Evolutionary conservation across 257 asterid species (phyloP).

Genomic region (Sherardia arvensis): DNA sequence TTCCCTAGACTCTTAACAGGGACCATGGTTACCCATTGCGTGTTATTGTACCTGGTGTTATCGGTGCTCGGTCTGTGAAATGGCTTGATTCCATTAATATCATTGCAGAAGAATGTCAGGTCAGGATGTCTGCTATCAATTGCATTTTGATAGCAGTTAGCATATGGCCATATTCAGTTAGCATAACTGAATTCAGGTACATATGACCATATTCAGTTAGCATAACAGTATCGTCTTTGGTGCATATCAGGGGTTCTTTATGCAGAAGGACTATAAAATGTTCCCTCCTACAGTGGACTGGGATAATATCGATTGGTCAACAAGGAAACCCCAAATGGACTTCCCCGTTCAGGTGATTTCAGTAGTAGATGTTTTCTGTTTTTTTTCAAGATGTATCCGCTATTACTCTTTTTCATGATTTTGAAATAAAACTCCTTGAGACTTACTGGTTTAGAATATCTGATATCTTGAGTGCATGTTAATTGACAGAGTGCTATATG

Average conservation of each 20-base stretch:
- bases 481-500: conserved; percentile 81
- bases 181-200: conserved; percentile 13
- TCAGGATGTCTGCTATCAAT: conserved; percentile 6
- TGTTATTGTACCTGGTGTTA: conserved; percentile 95
- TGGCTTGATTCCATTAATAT: conserved; percentile 91
- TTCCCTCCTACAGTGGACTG: conserved; percentile 95
- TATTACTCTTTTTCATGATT: background rate
- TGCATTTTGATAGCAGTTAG: conserved; percentile 10
- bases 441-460: background rate
- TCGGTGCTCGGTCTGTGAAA: conserved; percentile 98
- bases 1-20: conserved; percentile 65
- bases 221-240: conserved; percentile 15
- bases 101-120: conserved; percentile 86
- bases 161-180: conserved; percentile 4
- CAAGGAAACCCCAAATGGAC: conserved; percentile 88
- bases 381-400: background rate
- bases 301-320: conserved; percentile 93
- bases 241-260: conserved; percentile 74
- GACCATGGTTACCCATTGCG: conserved; percentile 98
- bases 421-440: background rate
- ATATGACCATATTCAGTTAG: conserved; percentile 5
- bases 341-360: conserved; percentile 80
- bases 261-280: conserved; percentile 97
- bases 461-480: background rate
- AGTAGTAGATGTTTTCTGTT: background rate